These are phyloP conservation scores for Stagonosporopsis cucurbitacearum DNA, from an alignment of 2,329 filamentous ascomycete species.

Conservation along the genomic window DNA sequence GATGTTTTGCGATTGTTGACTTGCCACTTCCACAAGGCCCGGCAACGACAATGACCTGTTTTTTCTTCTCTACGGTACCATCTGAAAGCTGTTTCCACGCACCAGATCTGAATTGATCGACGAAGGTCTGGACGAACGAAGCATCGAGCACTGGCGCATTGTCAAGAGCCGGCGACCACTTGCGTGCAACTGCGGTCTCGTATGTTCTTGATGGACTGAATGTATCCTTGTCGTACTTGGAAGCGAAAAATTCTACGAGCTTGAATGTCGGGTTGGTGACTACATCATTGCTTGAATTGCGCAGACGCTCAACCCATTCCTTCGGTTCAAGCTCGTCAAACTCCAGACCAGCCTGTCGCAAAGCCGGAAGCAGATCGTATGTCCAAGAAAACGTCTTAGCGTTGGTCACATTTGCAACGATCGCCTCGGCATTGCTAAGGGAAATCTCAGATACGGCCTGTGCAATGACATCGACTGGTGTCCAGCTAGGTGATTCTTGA, in stretches of 20 bases:
- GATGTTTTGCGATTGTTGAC: constrained; percentile 44
- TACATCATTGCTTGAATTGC: constrained; percentile 57
- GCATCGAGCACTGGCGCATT: constrained; percentile 23
- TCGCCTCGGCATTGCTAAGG: constrained; percentile 26
- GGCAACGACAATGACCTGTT: constrained; percentile 45
- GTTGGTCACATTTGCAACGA: constrained; percentile 63
- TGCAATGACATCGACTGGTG: constrained; percentile 41
- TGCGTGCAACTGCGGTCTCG: constrained; percentile 22
- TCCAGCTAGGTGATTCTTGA: constrained; percentile 46
- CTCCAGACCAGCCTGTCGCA: constrained; percentile 52
- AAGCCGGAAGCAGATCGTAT: constrained; percentile 58
- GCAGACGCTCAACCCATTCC: constrained; percentile 42
- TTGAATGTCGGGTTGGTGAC: constrained; percentile 60
- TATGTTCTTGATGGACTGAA: constrained; percentile 25
- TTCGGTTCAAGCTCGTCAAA: constrained; percentile 35
- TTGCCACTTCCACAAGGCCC: constrained; percentile 55
- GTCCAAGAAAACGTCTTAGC: constrained; percentile 60
- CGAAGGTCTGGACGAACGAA: constrained; percentile 27
- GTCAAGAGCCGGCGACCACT: constrained; percentile 23
- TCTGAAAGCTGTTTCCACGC: constrained; percentile 19
- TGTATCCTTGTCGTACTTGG: constrained; percentile 55
- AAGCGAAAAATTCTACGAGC: constrained; percentile 60
- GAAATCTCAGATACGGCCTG: constrained; percentile 34
- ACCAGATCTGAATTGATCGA: constrained; percentile 29
- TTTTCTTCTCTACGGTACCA: background rate